phyloP scores from a whole-genome alignment of 805 yeast species.

The Candida ulmi region DNA sequence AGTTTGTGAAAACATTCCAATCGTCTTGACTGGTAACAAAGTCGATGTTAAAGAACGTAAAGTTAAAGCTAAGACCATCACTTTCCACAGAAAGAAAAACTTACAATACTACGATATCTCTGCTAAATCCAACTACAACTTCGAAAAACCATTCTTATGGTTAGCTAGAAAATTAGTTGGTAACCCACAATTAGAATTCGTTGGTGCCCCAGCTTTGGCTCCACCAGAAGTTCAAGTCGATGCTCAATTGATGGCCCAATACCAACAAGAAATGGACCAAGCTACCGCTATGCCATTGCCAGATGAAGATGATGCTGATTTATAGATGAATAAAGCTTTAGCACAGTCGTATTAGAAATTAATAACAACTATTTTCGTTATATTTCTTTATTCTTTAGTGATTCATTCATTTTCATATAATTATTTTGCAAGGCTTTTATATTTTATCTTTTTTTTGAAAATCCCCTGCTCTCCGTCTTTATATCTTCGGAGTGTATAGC shows the following conservation, averaged over 20 bases:
- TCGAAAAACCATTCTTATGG: slow-evolving; percentile 99
- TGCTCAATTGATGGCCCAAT: slow-evolving; percentile 93
- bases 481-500: no score
- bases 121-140: slow-evolving; percentile 99
- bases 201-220: slow-evolving; percentile 98
- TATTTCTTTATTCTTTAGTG: no score
- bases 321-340: slow-evolving; percentile 38
- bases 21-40: slow-evolving; percentile 98
- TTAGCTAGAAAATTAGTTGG: slow-evolving; percentile 98
- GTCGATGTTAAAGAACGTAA: slow-evolving; percentile 99
- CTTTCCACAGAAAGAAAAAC: slow-evolving; percentile 99
- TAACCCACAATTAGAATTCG: slow-evolving; percentile 96
- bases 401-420: no score
- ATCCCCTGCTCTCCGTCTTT: no score
- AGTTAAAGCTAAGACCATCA: slow-evolving; percentile 99
- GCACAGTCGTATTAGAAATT: no score
- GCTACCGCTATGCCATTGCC: slow-evolving; percentile 99
- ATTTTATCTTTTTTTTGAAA: no score
- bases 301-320: slow-evolving; percentile 99
- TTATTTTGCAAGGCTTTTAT: no score
- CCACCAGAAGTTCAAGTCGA: slow-evolving; percentile 99
- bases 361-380: no score
- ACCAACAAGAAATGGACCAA: slow-evolving; percentile 99
- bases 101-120: slow-evolving; percentile 99
- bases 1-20: slow-evolving; percentile 99